A percentile compares a stretch with the other conserved stretches of the same genome.
Conservation (phyloP, 2,329 filamentous ascomycete genomes). For the Gliomastix tumulicola region DNA sequence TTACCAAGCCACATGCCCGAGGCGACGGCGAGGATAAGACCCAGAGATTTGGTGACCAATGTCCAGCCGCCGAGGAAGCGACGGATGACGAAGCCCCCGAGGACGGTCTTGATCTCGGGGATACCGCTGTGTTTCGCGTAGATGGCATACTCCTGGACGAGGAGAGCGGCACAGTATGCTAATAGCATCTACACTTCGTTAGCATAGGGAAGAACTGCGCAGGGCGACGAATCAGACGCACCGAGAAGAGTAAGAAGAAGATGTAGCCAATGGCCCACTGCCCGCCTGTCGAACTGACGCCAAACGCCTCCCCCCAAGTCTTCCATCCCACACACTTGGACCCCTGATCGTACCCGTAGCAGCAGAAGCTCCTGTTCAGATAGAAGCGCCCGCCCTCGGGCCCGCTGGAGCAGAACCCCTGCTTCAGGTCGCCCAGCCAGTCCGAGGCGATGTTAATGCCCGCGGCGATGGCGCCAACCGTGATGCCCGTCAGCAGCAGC, state of each 20-base stretch:
- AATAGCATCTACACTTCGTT: slow-evolving; percentile 73
- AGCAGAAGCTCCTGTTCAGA: slow-evolving; percentile 86
- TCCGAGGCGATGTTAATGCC: slow-evolving; percentile 85
- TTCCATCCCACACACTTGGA: slow-evolving; percentile 83
- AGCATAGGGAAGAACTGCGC: too few relatives aligned
- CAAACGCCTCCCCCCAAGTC: slow-evolving; percentile 72
- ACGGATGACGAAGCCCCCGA: slow-evolving; percentile 89
- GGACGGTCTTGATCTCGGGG: slow-evolving; percentile 92
- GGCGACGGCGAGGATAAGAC: slow-evolving; percentile 80
- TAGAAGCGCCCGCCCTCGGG: slow-evolving; percentile 82
- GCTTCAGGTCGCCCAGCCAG: slow-evolving; percentile 90
- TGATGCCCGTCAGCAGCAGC: slow-evolving; percentile 75
- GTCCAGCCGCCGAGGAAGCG: slow-evolving; percentile 86
- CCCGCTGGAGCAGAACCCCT: slow-evolving; percentile 73
- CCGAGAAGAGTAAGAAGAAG: slow-evolving; percentile 79
- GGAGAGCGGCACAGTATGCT: slow-evolving; percentile 66
- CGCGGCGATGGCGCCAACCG: slow-evolving; percentile 78
- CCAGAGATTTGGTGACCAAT: slow-evolving; percentile 80
- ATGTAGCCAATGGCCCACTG: slow-evolving; percentile 82
- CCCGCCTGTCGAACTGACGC: slow-evolving; percentile 57
- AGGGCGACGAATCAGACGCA: too few relatives aligned
- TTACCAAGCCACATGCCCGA: slow-evolving; percentile 97
- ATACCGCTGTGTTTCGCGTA: slow-evolving; percentile 95
- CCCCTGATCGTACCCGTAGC: slow-evolving; percentile 79
- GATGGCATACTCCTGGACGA: slow-evolving; percentile 78